Percentiles rank a stretch among this genome's conserved stretches.
Conservation (phyloP, 2,329 filamentous ascomycete species). For the Immersiporthe knoxdaviesiana region DNA sequence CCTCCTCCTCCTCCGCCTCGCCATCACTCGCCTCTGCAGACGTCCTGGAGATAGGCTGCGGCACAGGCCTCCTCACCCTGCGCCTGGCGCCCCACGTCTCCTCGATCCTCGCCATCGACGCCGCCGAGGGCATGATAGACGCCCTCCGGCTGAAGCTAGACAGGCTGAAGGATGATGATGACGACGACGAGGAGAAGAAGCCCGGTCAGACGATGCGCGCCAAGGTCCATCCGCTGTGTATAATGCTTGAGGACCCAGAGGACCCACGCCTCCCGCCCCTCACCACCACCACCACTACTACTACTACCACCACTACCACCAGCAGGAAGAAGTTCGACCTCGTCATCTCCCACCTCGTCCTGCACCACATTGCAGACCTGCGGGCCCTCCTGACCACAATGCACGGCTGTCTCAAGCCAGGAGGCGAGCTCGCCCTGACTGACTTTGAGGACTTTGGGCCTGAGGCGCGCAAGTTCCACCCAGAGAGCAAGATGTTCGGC, state of each 20-base stretch:
- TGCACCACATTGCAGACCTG: constrained; percentile 58
- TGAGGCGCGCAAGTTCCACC: constrained; percentile 56
- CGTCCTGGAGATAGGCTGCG: constrained; percentile 60
- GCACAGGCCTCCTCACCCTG: constrained; percentile 58
- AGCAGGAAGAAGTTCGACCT: constrained; percentile 51
- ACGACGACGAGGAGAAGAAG: background rate
- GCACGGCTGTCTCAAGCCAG: constrained; percentile 49
- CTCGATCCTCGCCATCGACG: constrained; percentile 56
- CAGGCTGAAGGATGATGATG: background rate
- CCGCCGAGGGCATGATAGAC: constrained; percentile 58
- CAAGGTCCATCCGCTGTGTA: constrained; percentile 47
- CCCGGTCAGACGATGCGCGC: background rate
- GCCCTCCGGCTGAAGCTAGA: constrained; percentile 50
- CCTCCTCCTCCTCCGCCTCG: background rate
- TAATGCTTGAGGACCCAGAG: constrained; percentile 53
- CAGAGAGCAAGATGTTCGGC: constrained; percentile 53
- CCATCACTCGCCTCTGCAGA: constrained; percentile 38
- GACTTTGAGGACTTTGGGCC: constrained; percentile 62
- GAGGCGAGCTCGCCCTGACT: constrained; percentile 55
- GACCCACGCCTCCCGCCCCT: constrained; percentile 46
- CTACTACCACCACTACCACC: constrained; percentile 11
- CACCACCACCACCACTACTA: constrained; percentile 35
- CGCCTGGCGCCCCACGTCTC: constrained; percentile 51
- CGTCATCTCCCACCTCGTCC: constrained; percentile 55
- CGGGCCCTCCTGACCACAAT: constrained; percentile 48